A percentile compares a stretch with the other conserved stretches of the same genome.
Conservation (phyloP, 306 rosid species). For the Acacia melanoxylon region DNA sequence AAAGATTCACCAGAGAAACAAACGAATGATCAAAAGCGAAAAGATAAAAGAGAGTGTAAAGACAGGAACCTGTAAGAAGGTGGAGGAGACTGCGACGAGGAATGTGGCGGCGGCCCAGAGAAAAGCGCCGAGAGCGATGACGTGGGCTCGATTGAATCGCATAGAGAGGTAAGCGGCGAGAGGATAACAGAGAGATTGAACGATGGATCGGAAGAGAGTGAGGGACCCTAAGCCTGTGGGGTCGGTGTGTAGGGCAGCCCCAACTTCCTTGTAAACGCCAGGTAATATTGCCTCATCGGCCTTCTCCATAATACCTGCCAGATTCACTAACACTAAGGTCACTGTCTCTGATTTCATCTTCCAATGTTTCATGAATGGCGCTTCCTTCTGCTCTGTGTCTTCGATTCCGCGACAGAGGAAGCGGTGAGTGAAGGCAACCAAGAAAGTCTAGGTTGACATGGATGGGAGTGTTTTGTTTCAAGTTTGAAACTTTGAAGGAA, state of each 20-base stretch:
- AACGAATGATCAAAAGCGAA: background rate
- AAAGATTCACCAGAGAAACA: background rate
- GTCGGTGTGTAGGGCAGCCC: conserved; percentile 66
- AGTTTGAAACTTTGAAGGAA: background rate
- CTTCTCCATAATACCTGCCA: conserved; percentile 69
- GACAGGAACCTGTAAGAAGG: conserved; percentile 56
- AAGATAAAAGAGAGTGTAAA: background rate
- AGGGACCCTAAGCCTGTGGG: conserved; percentile 82
- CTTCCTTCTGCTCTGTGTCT: background rate
- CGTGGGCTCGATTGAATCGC: conserved; percentile 71
- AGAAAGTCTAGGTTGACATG: background rate
- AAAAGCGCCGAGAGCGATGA: conserved; percentile 73
- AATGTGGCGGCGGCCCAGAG: conserved; percentile 79
- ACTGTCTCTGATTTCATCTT: conserved; percentile 62
- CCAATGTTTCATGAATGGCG: background rate
- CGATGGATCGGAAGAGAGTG: conserved; percentile 75
- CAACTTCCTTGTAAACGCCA: conserved; percentile 78
- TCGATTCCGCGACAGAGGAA: background rate
- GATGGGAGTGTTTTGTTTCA: background rate
- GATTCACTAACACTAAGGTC: conserved; percentile 66
- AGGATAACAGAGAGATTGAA: conserved; percentile 74
- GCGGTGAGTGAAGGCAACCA: background rate
- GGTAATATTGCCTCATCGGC: conserved; percentile 82
- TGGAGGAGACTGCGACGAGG: conserved; percentile 64
- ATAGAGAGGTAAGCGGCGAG: conserved; percentile 41